These are phyloP conservation scores for Fusarium verrucosum DNA, from an alignment of 2,329 filamentous ascomycete genomes.

Conservation along the genomic window DNA sequence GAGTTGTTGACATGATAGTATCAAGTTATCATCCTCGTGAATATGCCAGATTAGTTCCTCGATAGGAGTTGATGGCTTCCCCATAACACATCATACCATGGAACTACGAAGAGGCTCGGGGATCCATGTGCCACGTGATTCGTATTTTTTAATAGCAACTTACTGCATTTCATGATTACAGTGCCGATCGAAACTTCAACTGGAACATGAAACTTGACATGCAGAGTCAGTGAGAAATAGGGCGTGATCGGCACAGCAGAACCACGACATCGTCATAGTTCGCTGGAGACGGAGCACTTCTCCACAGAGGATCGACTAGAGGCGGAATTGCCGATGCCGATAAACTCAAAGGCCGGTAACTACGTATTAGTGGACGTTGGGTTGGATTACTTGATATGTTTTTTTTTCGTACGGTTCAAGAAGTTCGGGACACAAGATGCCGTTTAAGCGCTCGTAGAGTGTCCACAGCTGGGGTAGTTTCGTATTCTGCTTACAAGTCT, in stretches of 20 bases:
- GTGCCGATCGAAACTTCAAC: conserved; percentile 17
- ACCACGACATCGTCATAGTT: conserved; percentile 15
- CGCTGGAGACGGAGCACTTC: conserved; percentile 7
- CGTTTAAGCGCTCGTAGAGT: conserved; percentile 4
- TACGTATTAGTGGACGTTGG: not conserved
- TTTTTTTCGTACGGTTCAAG: not conserved
- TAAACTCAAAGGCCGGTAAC: not conserved
- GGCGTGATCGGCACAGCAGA: conserved; percentile 12
- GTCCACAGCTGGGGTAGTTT: not conserved
- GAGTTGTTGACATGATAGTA: not conserved
- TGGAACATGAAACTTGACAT: conserved; percentile 17
- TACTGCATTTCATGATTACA: not conserved
- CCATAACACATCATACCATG: not conserved
- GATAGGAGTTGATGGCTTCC: not conserved
- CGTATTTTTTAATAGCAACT: not conserved
- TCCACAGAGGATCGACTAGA: conserved; percentile 29
- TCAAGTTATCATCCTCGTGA: not conserved
- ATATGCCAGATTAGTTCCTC: too few species aligned
- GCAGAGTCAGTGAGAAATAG: not conserved
- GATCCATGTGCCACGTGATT: not conserved
- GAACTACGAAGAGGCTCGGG: too few species aligned
- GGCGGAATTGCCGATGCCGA: conserved; percentile 29
- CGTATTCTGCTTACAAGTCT: conserved; percentile 7
- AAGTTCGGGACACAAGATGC: not conserved
- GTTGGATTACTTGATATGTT: not conserved